Evolutionary conservation across 305 asterid genomes (phyloP), one percentile per base, ranked within the genome.

Genomic region (Rubia tinctorum): DNA sequence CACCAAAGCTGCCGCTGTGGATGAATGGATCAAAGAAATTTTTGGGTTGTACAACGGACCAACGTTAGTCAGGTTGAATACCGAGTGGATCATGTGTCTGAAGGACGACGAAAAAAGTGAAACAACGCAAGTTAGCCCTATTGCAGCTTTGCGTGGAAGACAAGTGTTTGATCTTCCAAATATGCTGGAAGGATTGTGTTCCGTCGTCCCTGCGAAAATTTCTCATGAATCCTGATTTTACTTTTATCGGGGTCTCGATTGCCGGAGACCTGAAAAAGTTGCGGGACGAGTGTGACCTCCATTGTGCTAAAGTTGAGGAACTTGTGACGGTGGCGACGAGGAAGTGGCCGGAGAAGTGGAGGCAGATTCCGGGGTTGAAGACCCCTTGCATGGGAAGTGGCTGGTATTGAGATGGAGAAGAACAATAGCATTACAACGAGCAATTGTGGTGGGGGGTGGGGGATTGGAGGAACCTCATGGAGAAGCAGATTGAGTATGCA

Each of bases 81-180:
- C 67, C 27, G 82, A 80, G 61, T 80, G 84, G 82, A 73, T 51
- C 66, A 66, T 59, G 60, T 73, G 64, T 73, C 39, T 5, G 3
- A 34, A 34, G 39, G 39, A 34, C 39, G 39, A 4, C 39, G n/a
- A 34, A 2, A 34, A 34, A 34, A 34, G 39, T 34, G 39, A 34
- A 0, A 2, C 39, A 34, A 1, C 73, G 76, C 78, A 78, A 66
- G 47, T 58, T 80, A 6, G 87, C 87, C 7, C 78, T 82, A 5
- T 64, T 80, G 7, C 83, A 80, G 56, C 72, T 83, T 0, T 83
- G 87, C 66, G 63, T 78, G 11, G 76, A 74, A 15, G 67, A 71
- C 13, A 73, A 73, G 9, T 79, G 82, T 18, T 22, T 79, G 8
- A 82, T 82, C 23, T 8, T 77, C 47, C 83, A 82, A 27, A 75